Percentiles rank a stretch among this genome's conserved stretches.
These are phyloP conservation scores for Pholiota microspora DNA, from an alignment of 768 basidiomycete genomes.

Conservation along the genomic window DNA sequence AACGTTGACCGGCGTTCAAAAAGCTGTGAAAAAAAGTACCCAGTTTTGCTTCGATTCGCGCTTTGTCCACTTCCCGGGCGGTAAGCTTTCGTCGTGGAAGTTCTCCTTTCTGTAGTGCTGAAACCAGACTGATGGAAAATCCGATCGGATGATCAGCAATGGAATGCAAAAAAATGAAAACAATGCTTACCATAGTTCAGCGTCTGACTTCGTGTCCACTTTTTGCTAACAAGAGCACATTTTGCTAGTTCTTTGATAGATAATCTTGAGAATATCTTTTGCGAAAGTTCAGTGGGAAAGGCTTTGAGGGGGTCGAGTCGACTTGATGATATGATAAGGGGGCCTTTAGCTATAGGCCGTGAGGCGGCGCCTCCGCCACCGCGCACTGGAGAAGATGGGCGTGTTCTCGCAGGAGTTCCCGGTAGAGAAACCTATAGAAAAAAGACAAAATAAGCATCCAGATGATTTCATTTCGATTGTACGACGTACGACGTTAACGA, in stretches of 20 bases:
- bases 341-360: conserved; percentile 46
- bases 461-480: not conserved
- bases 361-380: conserved; percentile 37
- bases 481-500: conserved; percentile 60
- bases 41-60: conserved; percentile 93
- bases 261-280: conserved; percentile 69
- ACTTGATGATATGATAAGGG: conserved; percentile 39
- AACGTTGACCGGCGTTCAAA: conserved; percentile 5
- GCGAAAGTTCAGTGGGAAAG: conserved; percentile 80
- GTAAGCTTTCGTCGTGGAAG: conserved; percentile 77
- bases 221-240: conserved; percentile 78
- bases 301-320: conserved; percentile 61
- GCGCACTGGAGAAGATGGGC: conserved; percentile 54
- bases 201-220: conserved; percentile 88
- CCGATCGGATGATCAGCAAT: not conserved
- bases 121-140: conserved; percentile 77
- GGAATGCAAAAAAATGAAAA: not conserved
- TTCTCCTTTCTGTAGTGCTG: conserved; percentile 86
- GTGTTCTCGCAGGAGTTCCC: conserved; percentile 65
- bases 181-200: conserved; percentile 78
- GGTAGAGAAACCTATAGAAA: conserved; percentile 58
- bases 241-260: conserved; percentile 65
- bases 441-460: conserved; percentile 4
- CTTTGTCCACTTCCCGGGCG: conserved; percentile 88
- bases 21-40: conserved; percentile 41